phyloP scores from a whole-genome alignment of 805 yeast genomes.

The Phaffomyces thermotolerans region DNA sequence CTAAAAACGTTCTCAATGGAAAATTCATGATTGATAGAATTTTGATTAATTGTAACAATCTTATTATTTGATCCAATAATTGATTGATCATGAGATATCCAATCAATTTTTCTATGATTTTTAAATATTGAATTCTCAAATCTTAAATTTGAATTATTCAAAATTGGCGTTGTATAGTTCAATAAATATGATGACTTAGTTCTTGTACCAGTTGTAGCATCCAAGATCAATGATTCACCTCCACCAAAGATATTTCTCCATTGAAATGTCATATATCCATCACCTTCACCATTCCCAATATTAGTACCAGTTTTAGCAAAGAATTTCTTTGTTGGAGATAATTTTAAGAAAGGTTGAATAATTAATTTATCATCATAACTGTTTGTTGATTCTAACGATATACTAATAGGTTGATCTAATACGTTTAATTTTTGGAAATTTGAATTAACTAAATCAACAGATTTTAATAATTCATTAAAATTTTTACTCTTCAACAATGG shows the following conservation, averaged over 20 bases:
- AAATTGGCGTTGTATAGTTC: constrained; percentile 45
- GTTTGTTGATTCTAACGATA: constrained; percentile 25
- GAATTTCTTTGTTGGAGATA: constrained; percentile 57
- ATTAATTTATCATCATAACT: constrained; percentile 4
- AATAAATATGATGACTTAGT: constrained; percentile 48
- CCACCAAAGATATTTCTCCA: constrained; percentile 56
- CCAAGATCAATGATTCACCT: constrained; percentile 53
- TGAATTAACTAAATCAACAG: constrained; percentile 37
- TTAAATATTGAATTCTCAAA: constrained; percentile 45
- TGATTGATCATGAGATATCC: constrained; percentile 49
- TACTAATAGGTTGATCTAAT: constrained; percentile 32
- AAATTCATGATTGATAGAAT: constrained; percentile 40
- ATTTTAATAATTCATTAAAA: constrained; percentile 31
- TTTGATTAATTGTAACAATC: constrained; percentile 16
- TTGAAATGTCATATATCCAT: constrained; percentile 79
- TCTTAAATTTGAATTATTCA: constrained; percentile 42
- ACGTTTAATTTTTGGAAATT: constrained; percentile 38
- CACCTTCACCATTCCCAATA: constrained; percentile 95
- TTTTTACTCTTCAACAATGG: constrained; percentile 40
- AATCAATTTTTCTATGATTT: constrained; percentile 43
- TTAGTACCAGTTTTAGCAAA: constrained; percentile 90
- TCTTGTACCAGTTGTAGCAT: constrained; percentile 54
- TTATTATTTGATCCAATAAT: constrained; percentile 37
- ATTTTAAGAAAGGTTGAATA: constrained; percentile 25
- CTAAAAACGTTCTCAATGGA: constrained; percentile 37